These are phyloP conservation scores for Xylaria venustula DNA, from an alignment of 495 filamentous ascomycete genomes.

Conservation along the genomic window DNA sequence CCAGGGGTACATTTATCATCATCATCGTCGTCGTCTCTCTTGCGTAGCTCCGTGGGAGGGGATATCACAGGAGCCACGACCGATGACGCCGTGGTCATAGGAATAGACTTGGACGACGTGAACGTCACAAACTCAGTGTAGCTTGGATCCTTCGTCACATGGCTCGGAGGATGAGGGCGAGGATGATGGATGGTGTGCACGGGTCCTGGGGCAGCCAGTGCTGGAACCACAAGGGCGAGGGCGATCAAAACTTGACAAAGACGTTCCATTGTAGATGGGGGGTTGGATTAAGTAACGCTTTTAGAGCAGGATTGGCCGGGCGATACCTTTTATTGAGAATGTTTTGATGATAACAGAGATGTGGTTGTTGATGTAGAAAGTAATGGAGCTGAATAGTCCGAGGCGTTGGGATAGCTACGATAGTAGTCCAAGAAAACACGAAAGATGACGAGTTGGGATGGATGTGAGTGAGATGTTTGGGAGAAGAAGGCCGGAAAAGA, in stretches of 20 bases:
- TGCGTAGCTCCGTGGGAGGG: too few relatives aligned
- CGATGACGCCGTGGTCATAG: background rate
- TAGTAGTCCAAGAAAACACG: too few relatives aligned
- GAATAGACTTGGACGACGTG: background rate
- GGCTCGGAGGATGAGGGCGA: too few relatives aligned
- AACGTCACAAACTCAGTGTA: too few relatives aligned
- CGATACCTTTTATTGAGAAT: background rate
- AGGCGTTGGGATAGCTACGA: too few relatives aligned
- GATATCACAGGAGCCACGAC: background rate
- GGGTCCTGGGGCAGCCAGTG: constrained; percentile 3
- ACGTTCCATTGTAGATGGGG: background rate
- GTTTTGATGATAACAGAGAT: background rate
- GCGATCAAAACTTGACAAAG: background rate
- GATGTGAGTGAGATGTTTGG: too few relatives aligned
- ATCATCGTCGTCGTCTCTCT: too few relatives aligned
- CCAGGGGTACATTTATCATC: background rate
- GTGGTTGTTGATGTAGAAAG: too few relatives aligned
- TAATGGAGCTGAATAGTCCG: too few relatives aligned
- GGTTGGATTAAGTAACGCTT: background rate
- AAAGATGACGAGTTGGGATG: too few relatives aligned
- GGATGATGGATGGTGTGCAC: background rate
- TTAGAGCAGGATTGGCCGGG: background rate
- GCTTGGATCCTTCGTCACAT: too few relatives aligned
- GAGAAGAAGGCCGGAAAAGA: too few relatives aligned
- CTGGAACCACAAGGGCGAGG: constrained; percentile 2